Conservation (phyloP, 768 basidiomycete species). For the Pisolithus microcarpus region DNA sequence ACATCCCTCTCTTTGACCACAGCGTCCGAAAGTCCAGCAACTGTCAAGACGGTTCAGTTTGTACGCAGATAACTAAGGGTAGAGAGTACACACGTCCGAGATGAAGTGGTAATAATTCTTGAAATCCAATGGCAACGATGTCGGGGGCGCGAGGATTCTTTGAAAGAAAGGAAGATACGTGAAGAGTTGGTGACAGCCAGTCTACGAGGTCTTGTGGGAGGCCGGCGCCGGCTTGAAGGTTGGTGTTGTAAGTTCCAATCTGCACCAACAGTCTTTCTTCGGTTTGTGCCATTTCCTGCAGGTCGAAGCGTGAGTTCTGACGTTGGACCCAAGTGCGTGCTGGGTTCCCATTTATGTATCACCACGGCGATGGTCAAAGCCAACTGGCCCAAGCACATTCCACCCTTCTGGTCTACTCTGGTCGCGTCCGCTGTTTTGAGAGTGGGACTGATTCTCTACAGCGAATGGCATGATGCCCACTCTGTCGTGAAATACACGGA, state of each 20-base stretch:
- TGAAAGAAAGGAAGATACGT: constrained; percentile 66
- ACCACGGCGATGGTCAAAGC: not conserved
- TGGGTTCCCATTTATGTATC: not conserved
- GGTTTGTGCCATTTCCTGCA: constrained; percentile 36
- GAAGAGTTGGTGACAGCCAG: constrained; percentile 82
- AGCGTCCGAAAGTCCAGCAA: constrained; percentile 66
- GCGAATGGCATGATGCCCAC: constrained; percentile 82
- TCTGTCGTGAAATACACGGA: constrained; percentile 95
- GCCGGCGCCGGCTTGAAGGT: constrained; percentile 68
- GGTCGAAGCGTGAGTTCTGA: too few relatives aligned
- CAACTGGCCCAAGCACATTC: constrained; percentile 8
- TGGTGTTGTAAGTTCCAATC: constrained; percentile 87
- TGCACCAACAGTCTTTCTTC: constrained; percentile 56
- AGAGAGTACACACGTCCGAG: constrained; percentile 61
- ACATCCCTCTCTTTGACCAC: constrained; percentile 62
- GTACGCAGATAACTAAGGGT: constrained; percentile 3
- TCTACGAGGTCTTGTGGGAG: constrained; percentile 82
- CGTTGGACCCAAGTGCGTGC: not conserved
- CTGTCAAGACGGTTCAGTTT: constrained; percentile 31
- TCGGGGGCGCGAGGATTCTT: constrained; percentile 65
- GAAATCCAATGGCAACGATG: constrained; percentile 86
- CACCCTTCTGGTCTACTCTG: constrained; percentile 49
- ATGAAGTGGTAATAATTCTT: constrained; percentile 87
- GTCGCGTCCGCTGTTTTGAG: constrained; percentile 51
- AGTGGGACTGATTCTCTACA: constrained; percentile 69